These are phyloP conservation scores for Collybia sp. DNA, from an alignment of 768 basidiomycete genomes.

Conservation along the genomic window DNA sequence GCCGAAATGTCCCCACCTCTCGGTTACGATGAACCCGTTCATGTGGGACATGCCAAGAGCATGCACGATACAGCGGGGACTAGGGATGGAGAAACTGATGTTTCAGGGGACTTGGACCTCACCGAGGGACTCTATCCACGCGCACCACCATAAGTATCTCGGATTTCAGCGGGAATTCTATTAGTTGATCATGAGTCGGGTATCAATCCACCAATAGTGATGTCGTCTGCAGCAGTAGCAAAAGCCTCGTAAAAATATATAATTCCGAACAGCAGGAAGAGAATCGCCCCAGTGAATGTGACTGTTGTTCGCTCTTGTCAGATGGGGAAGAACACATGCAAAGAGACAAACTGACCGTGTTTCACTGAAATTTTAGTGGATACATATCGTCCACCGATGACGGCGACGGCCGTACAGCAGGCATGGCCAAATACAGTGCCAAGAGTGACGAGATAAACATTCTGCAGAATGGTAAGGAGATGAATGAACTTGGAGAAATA, in stretches of 20 bases:
- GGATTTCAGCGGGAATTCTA: no score
- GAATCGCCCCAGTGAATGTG: conserved; percentile 72
- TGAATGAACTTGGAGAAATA: background rate
- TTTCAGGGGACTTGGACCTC: no score
- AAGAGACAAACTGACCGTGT: conserved; percentile 57
- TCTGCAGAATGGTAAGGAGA: conserved; percentile 41
- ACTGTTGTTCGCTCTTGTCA: conserved; percentile 36
- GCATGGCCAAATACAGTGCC: conserved; percentile 90
- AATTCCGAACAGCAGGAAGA: conserved; percentile 82
- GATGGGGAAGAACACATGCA: background rate
- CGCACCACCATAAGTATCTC: no score
- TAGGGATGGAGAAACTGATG: no score
- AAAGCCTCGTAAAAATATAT: conserved; percentile 73
- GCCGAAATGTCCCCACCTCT: no score
- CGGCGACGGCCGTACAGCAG: conserved; percentile 83
- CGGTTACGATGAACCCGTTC: no score
- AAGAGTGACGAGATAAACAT: conserved; percentile 84
- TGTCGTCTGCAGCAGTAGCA: conserved; percentile 18
- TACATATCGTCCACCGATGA: conserved; percentile 89
- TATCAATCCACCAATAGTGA: no score
- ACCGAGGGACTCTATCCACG: no score
- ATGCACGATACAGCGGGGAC: no score
- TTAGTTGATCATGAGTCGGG: no score
- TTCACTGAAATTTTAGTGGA: conserved; percentile 95
- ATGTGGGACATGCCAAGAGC: no score